These are phyloP conservation scores for Arthrobotrys sinensis DNA, from an alignment of 2,329 filamentous ascomycete genomes.

Conservation along the genomic window DNA sequence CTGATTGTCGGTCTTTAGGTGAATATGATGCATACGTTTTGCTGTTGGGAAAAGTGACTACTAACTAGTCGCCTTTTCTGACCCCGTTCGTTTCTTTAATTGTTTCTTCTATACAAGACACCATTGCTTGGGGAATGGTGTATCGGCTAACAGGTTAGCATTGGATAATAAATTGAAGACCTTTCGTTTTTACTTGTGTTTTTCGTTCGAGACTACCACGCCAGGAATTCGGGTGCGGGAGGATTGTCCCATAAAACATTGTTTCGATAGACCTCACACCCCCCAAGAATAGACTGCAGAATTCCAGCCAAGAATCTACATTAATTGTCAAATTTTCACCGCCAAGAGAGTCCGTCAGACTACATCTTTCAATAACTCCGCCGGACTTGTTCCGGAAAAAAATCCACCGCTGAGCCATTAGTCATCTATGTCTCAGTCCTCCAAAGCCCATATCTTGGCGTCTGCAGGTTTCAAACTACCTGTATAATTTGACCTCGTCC, in stretches of 20 bases:
- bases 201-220: slow-evolving; percentile 1
- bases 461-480: neutral
- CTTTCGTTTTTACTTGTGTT: slow-evolving; percentile 8
- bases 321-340: neutral
- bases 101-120: slow-evolving; percentile 11
- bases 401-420: neutral
- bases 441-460: neutral
- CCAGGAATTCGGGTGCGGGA: slow-evolving; percentile 21
- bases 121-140: slow-evolving; percentile 14
- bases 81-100: slow-evolving; percentile 15
- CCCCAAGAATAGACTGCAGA: neutral
- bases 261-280: neutral
- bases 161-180: slow-evolving; percentile 13
- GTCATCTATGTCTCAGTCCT: neutral
- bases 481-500: neutral
- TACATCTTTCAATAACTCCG: slow-evolving; percentile 12
- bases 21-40: slow-evolving; percentile 18
- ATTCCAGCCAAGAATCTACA: neutral
- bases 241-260: slow-evolving; percentile 1
- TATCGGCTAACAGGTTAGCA: slow-evolving; percentile 9
- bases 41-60: slow-evolving; percentile 19
- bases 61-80: slow-evolving; percentile 22
- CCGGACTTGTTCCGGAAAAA: slow-evolving; percentile 4
- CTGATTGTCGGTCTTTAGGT: neutral
- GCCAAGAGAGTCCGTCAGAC: slow-evolving; percentile 9